Conservation (phyloP, 768 basidiomycete genomes). For the Cystobasidium tubakii region DNA sequence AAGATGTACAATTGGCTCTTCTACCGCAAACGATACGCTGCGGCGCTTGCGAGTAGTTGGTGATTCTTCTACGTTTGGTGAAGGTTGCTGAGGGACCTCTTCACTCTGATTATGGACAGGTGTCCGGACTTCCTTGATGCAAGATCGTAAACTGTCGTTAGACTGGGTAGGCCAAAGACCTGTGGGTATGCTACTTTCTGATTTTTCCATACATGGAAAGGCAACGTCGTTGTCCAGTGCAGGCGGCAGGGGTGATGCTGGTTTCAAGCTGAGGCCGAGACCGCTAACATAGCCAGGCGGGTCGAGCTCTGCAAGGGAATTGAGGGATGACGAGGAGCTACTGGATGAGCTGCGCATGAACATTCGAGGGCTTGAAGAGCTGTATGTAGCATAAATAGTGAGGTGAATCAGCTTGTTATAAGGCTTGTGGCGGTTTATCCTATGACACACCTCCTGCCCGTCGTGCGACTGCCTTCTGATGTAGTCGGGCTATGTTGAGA, state of each 20-base stretch:
- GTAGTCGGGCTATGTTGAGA: neutral
- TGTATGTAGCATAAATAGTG: neutral
- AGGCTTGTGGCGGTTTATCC: neutral
- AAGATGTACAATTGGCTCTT: slow-evolving; percentile 2
- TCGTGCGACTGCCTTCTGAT: neutral
- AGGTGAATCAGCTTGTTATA: neutral
- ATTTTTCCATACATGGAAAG: neutral
- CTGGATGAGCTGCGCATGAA: neutral
- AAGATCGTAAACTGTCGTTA: neutral
- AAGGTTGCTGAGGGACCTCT: neutral
- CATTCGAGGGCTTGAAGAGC: neutral
- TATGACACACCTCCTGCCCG: neutral
- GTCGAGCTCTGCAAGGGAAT: neutral
- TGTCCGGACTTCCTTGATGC: neutral
- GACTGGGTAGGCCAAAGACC: neutral
- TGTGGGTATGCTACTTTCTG: neutral
- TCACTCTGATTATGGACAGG: neutral
- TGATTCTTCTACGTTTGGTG: neutral
- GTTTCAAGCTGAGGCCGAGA: neutral
- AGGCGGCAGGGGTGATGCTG: neutral
- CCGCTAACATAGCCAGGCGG: neutral
- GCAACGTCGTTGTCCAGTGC: neutral
- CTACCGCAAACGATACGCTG: neutral
- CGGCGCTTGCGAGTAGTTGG: slow-evolving; percentile 4
- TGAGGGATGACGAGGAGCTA: slow-evolving; percentile 1